Evolutionary conservation across 1,284 basidiomycete genomes (phyloP).

Genomic region (Hortiboletus rubellus): DNA sequence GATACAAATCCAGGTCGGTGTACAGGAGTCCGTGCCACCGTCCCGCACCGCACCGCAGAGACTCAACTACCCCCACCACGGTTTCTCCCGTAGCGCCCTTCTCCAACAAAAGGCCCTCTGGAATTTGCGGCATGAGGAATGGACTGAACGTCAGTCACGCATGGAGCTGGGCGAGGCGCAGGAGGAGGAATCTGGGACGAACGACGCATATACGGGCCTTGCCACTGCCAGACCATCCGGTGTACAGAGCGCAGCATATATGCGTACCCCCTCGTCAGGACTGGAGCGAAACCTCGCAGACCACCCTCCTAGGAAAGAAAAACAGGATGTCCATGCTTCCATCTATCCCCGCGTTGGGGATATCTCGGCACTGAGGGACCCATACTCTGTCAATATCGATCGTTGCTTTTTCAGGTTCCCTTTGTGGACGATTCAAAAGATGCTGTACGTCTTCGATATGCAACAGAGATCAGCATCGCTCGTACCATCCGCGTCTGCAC

Average conservation of each 20-base stretch:
- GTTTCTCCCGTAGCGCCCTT: constrained; percentile 58
- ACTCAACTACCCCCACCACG: constrained; percentile 44
- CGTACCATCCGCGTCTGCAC: not conserved
- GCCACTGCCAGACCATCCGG: not conserved
- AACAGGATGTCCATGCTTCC: constrained; percentile 31
- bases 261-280: constrained; percentile 26
- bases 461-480: constrained; percentile 29
- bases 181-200: constrained; percentile 35
- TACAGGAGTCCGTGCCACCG: constrained; percentile 3
- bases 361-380: constrained; percentile 54
- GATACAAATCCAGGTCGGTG: constrained; percentile 2
- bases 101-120: constrained; percentile 60
- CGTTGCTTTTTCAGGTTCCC: constrained; percentile 56
- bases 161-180: constrained; percentile 12
- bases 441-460: constrained; percentile 59
- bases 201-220: constrained; percentile 25
- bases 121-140: constrained; percentile 51
- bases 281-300: constrained; percentile 29
- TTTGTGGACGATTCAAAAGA: constrained; percentile 65
- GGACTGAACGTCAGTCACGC: constrained; percentile 41
- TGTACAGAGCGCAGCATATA: constrained; percentile 12
- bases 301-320: constrained; percentile 11
- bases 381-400: constrained; percentile 55
- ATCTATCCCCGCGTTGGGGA: constrained; percentile 69
- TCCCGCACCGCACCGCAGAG: constrained; percentile 16